Base-by-base conservation (phyloP, 257 asterid genomes). In the Jacaranda mimosifolia region DNA sequence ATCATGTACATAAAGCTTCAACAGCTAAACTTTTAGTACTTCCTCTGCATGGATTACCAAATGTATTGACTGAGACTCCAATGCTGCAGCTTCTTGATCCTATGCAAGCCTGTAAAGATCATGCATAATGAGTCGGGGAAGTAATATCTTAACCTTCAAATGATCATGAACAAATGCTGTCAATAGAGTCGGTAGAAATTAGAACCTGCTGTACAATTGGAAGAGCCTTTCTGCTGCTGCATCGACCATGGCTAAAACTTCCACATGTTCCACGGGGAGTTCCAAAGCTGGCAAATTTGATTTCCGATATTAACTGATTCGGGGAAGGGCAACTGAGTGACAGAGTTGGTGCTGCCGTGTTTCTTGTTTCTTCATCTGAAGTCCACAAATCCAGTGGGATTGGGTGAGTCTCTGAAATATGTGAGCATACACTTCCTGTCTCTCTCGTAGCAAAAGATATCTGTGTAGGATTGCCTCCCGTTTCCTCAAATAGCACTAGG, bases 281-380 rank as follows among this genome's bases (percentile, higher is more conserved):
- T 74, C 99, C 99, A 45, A 85, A 94, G 86, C 98, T 92, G n/a
- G 97, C 97, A 53, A 94, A 94, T 72, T 83, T 87, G 26, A 94
- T 88, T 9, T 90, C 74, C 5, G 97, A 87, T 71, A 94, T 92
- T 66, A 89, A 86, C 64, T 94, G 96, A 85, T 86, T 51, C 26
- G 91, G 83, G 17, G 51, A 68, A 83, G 95, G 91, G 85, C 99
- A 94, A 14, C 79, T 82, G 7, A 92, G 85, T 18, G 87, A 81
- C 66, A 94, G 62, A 36, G 81, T 87, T 9, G 98, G 88, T 57
- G 82, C 83, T 13, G 82, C 73, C 43, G 58, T 74, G 10, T 42
- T 79, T 68, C 82, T 78, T 11, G 85, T 63, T 39, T 85, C 88
- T 43, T 84, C 87, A 39, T 85, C 88, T 72, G 78, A 70, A 70